Conservation (phyloP, 805 yeast genomes). For the Pachysolen tannophilus region DNA sequence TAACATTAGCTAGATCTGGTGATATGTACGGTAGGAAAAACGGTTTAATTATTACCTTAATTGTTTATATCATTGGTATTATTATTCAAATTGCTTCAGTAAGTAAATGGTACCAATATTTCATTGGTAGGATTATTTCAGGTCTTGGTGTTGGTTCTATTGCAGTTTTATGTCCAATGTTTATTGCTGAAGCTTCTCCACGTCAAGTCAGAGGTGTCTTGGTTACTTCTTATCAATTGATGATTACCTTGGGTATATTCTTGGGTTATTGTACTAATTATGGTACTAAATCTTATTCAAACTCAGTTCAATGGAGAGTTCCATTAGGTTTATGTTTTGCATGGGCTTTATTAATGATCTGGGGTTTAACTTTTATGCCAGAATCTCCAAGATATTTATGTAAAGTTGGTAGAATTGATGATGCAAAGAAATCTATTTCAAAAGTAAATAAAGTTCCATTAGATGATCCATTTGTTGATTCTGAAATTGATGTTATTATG, state of each 20-base stretch:
- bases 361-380: constrained; percentile 29
- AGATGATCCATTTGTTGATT: background rate
- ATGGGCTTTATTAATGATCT: constrained; percentile 14
- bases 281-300: constrained; percentile 20
- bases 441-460: background rate
- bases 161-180: constrained; percentile 41
- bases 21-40: constrained; percentile 34
- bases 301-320: constrained; percentile 21
- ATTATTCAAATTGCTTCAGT: constrained; percentile 30
- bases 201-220: constrained; percentile 35
- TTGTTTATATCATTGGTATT: constrained; percentile 34
- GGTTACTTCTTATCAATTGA: constrained; percentile 31
- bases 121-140: constrained; percentile 41
- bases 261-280: constrained; percentile 23
- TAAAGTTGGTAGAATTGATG: constrained; percentile 31
- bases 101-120: constrained; percentile 29
- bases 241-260: constrained; percentile 23
- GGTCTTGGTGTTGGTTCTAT: constrained; percentile 49
- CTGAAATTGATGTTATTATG: background rate
- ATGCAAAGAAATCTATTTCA: constrained; percentile 24
- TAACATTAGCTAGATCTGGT: constrained; percentile 45
- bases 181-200: constrained; percentile 36
- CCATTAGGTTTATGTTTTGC: constrained; percentile 10
- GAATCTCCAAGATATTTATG: constrained; percentile 37
- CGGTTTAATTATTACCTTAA: constrained; percentile 31